Evolutionary conservation across 176 grass and related monocot species (phyloP).

Genomic region (Triticum turgidum): DNA sequence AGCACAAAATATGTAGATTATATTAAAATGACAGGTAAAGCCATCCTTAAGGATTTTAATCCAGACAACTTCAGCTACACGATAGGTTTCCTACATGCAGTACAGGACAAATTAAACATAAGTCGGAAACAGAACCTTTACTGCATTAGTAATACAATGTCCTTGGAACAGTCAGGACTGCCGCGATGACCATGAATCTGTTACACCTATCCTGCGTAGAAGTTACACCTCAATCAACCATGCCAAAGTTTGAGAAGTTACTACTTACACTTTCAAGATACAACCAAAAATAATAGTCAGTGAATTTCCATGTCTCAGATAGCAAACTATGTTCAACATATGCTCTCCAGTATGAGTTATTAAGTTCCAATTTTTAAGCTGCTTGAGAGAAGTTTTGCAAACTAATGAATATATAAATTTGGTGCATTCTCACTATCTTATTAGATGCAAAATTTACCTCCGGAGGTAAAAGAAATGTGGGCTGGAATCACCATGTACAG

Average conservation of each 20-base stretch:
- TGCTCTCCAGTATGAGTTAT: background rate
- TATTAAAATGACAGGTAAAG: background rate
- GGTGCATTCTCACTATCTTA: background rate
- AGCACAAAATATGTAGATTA: background rate
- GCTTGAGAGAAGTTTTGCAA: background rate
- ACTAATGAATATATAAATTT: background rate
- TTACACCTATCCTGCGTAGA: background rate
- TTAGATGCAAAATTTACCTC: conserved; percentile 28
- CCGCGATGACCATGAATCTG: background rate
- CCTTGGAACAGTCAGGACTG: background rate
- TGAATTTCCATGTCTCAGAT: background rate
- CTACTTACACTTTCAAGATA: background rate
- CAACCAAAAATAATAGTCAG: background rate
- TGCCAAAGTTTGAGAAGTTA: conserved; percentile 7
- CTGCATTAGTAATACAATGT: background rate
- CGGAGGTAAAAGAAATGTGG: background rate
- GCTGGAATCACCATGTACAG: conserved; percentile 22
- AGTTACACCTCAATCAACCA: conserved; percentile 25
- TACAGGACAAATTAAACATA: conserved; percentile 9
- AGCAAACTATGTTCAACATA: background rate
- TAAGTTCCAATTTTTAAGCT: background rate
- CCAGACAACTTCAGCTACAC: background rate
- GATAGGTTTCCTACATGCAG: conserved; percentile 11
- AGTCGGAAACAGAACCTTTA: background rate
- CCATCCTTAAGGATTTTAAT: conserved; percentile 15